Evolutionary conservation across 2,329 filamentous ascomycete species (phyloP).

Genomic region (Arthrobotrys sinensis): DNA sequence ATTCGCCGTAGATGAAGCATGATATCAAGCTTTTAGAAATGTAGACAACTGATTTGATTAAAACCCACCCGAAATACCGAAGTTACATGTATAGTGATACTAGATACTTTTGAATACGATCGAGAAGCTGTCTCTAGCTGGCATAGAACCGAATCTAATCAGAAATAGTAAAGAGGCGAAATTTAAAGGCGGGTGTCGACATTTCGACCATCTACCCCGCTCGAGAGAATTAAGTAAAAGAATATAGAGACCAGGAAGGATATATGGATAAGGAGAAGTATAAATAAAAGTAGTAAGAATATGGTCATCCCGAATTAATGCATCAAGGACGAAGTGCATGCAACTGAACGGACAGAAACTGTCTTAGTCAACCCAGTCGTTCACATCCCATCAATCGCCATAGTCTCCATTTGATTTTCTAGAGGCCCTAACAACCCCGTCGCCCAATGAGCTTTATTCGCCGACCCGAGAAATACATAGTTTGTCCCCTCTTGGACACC

Average conservation of each 20-base stretch:
- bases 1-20: too few species aligned
- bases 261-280: neutral
- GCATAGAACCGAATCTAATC: neutral
- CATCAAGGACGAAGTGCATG: neutral
- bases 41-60: neutral
- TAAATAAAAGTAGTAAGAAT: neutral
- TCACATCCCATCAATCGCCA: slow-evolving; percentile 33
- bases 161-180: neutral
- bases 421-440: slow-evolving; percentile 44
- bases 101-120: slow-evolving; percentile 20
- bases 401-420: slow-evolving; percentile 47
- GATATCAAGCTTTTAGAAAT: too few species aligned
- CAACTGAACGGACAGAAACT: slow-evolving; percentile 1
- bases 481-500: slow-evolving; percentile 36
- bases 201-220: slow-evolving; percentile 5
- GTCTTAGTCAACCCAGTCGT: neutral
- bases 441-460: slow-evolving; percentile 59
- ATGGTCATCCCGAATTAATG: slow-evolving; percentile 4
- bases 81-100: neutral
- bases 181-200: slow-evolving; percentile 1
- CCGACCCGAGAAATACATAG: slow-evolving; percentile 54
- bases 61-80: neutral
- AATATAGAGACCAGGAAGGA: neutral
- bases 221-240: neutral
- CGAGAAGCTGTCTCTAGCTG: neutral